phyloP scores from a whole-genome alignment of 148 eudicot genomes.

The Arbutus unedo region DNA sequence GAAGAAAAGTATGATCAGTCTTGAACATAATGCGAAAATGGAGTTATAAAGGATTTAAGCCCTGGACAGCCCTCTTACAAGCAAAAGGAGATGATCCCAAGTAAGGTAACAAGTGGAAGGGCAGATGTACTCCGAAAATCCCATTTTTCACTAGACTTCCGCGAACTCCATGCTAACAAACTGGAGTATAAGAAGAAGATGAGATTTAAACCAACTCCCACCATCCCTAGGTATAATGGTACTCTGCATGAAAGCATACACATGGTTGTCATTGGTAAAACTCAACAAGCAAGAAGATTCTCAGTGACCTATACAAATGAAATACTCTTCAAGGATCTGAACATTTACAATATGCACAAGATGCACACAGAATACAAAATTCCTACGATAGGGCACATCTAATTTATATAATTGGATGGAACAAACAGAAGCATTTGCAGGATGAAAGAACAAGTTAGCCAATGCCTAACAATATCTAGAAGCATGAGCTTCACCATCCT shows the following conservation, averaged over 20 bases:
- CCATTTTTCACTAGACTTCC: conserved; percentile 69
- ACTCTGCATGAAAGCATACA: conserved; percentile 47
- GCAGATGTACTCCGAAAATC: conserved; percentile 65
- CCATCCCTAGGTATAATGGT: conserved; percentile 76
- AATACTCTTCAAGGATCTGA: neutral
- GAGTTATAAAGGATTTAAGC: neutral
- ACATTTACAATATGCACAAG: neutral
- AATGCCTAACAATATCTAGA: neutral
- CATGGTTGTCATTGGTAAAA: neutral
- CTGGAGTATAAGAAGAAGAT: conserved; percentile 58
- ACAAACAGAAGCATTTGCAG: conserved; percentile 5
- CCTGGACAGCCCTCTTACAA: conserved; percentile 50
- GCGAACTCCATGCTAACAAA: conserved; percentile 51
- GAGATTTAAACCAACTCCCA: conserved; percentile 51
- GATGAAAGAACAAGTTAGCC: neutral
- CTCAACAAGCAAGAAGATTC: neutral
- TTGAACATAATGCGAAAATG: neutral
- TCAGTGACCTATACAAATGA: neutral
- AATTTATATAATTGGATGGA: neutral
- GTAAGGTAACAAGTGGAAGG: conserved; percentile 58
- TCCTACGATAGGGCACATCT: neutral
- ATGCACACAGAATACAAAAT: neutral
- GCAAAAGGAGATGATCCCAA: conserved; percentile 77
- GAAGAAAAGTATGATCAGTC: conserved; percentile 10
- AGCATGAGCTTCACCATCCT: neutral